These are phyloP conservation scores for Dissophora ornata DNA, from an alignment of 192 early-diverging fungal genomes.

Conservation along the genomic window DNA sequence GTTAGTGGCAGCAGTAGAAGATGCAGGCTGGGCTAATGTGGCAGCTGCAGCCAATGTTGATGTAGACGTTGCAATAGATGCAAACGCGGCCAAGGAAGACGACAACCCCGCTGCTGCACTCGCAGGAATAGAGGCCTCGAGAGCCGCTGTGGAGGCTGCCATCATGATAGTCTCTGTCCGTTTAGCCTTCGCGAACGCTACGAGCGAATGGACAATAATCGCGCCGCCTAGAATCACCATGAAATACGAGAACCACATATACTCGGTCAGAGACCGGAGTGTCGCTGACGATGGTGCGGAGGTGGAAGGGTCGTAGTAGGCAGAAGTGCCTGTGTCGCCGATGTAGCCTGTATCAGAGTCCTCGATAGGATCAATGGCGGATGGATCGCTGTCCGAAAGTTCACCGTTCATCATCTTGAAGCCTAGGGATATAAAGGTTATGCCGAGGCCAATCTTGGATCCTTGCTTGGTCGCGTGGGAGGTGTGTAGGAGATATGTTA, in stretches of 20 bases:
- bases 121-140: slow-evolving; percentile 17
- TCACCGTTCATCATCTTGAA: slow-evolving; percentile 72
- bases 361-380: not conserved
- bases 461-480: slow-evolving; percentile 90
- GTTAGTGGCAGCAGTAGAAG: not conserved
- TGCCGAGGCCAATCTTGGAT: slow-evolving; percentile 81
- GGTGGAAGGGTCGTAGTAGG: slow-evolving; percentile 10
- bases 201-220: slow-evolving; percentile 76
- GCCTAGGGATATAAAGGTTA: slow-evolving; percentile 86
- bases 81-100: slow-evolving; percentile 1
- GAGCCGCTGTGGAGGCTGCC: slow-evolving; percentile 19
- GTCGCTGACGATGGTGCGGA: not conserved
- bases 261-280: slow-evolving; percentile 20
- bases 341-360: slow-evolving; percentile 33
- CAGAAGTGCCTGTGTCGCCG: slow-evolving; percentile 17
- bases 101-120: slow-evolving; percentile 6
- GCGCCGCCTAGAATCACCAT: slow-evolving; percentile 82
- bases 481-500: slow-evolving; percentile 92
- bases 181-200: slow-evolving; percentile 80
- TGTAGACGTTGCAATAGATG: not conserved
- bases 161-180: slow-evolving; percentile 76
- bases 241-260: slow-evolving; percentile 62
- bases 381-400: slow-evolving; percentile 41
- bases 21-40: not conserved
- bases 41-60: not conserved